phyloP scores from a whole-genome alignment of 495 filamentous ascomycete genomes.

The Viridothelium virens region DNA sequence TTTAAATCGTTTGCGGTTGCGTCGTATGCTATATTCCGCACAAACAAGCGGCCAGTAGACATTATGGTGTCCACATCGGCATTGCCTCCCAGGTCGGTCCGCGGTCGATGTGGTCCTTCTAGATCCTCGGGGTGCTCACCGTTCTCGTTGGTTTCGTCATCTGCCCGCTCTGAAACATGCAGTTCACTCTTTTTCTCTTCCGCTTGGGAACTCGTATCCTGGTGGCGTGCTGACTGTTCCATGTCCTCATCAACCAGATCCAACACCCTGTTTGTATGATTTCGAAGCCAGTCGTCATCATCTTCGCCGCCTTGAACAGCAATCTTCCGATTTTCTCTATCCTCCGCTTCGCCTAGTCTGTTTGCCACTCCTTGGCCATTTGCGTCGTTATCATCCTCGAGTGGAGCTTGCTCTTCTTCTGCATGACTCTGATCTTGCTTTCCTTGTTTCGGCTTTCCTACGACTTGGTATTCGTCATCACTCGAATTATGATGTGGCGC shows the following conservation, averaged over 20 bases:
- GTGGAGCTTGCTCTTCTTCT: background rate
- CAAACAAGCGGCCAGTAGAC: slow-evolving; percentile 64
- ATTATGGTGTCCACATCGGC: slow-evolving; percentile 41
- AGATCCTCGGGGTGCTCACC: slow-evolving; percentile 32
- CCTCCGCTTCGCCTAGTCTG: background rate
- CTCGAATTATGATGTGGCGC: slow-evolving; percentile 43
- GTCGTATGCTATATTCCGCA: slow-evolving; percentile 81
- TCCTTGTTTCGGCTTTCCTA: slow-evolving; percentile 35
- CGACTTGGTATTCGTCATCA: slow-evolving; percentile 59
- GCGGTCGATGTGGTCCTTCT: slow-evolving; percentile 11
- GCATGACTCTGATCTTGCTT: background rate
- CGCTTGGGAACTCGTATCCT: background rate
- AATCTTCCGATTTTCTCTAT: background rate
- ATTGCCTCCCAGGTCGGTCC: slow-evolving; percentile 12
- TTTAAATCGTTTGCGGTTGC: slow-evolving; percentile 70
- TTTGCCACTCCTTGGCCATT: background rate
- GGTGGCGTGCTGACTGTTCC: slow-evolving; percentile 14
- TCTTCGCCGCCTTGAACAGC: background rate
- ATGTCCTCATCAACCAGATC: slow-evolving; percentile 70
- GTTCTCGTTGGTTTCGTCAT: background rate
- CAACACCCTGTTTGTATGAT: slow-evolving; percentile 80
- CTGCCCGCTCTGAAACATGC: background rate
- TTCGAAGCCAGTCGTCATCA: slow-evolving; percentile 84
- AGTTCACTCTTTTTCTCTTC: slow-evolving; percentile 10
- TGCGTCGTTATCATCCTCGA: background rate